Conservation (phyloP, 2,329 filamentous ascomycete genomes). For the Neonectria neomacrospora region DNA sequence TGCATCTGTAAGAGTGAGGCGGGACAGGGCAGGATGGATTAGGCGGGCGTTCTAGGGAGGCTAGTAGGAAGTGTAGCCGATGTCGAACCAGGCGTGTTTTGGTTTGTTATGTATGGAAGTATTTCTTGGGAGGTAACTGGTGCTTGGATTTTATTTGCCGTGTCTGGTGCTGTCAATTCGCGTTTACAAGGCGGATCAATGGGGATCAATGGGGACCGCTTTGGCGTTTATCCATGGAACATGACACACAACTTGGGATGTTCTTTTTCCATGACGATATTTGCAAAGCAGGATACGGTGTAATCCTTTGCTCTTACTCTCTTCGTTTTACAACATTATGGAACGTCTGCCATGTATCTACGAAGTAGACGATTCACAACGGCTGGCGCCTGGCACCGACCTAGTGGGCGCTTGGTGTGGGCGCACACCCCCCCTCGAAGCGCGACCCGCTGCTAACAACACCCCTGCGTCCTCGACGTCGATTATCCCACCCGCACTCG, state of each 20-base stretch:
- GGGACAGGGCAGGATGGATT: neutral
- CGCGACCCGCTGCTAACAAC: constrained; percentile 2
- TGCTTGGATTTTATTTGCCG: neutral
- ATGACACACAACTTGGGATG: neutral
- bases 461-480: constrained; percentile 25
- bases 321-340: neutral
- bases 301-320: neutral
- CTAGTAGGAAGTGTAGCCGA: neutral
- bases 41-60: constrained; percentile 12
- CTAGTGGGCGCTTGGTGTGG: neutral
- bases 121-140: neutral
- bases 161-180: neutral
- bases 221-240: neutral
- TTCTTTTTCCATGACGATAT: neutral
- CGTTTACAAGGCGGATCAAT: neutral
- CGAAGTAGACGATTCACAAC: neutral
- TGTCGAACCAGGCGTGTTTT: neutral
- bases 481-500: constrained; percentile 19
- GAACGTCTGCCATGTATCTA: neutral
- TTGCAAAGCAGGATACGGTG: neutral
- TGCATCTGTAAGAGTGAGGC: constrained; percentile 4
- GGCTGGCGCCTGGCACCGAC: neutral
- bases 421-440: constrained; percentile 24
- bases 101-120: neutral
- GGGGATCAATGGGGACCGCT: neutral